Evolutionary conservation across 2,329 filamentous ascomycete species (phyloP).

Genomic region (Colletotrichum destructivum): DNA sequence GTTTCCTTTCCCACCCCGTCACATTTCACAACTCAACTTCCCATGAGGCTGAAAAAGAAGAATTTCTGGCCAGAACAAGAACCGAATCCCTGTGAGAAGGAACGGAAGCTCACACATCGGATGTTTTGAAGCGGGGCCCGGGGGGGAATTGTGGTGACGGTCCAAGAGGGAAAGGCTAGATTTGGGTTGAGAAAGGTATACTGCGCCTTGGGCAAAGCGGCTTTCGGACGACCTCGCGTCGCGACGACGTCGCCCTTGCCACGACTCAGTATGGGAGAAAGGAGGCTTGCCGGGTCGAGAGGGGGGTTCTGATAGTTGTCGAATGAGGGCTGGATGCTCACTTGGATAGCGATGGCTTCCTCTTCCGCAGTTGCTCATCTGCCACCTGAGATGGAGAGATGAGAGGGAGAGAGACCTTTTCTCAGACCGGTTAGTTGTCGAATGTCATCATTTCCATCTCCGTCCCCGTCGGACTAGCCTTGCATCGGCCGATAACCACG

Average conservation of each 20-base stretch:
- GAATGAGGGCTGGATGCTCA: not conserved
- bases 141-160: not conserved
- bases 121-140: slow-evolving; percentile 27
- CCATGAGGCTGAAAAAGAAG: slow-evolving; percentile 12
- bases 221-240: slow-evolving; percentile 24
- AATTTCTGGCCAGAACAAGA: not conserved
- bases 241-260: not conserved
- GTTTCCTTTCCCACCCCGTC: not conserved
- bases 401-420: not conserved
- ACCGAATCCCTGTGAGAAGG: not conserved
- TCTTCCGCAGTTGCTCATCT: not conserved
- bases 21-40: slow-evolving; percentile 13
- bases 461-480: not conserved
- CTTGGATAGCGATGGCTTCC: not conserved
- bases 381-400: not conserved
- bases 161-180: not conserved
- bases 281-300: not conserved
- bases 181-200: not conserved
- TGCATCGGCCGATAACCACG: slow-evolving; percentile 6
- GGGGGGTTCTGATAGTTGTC: not conserved
- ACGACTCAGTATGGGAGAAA: not conserved
- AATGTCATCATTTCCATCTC: not conserved
- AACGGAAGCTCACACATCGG: slow-evolving; percentile 32
- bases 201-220: slow-evolving; percentile 15
- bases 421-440: not conserved